Evolutionary conservation across 2,329 filamentous ascomycete species (phyloP).

Genomic region (Epichloe aotearoae): DNA sequence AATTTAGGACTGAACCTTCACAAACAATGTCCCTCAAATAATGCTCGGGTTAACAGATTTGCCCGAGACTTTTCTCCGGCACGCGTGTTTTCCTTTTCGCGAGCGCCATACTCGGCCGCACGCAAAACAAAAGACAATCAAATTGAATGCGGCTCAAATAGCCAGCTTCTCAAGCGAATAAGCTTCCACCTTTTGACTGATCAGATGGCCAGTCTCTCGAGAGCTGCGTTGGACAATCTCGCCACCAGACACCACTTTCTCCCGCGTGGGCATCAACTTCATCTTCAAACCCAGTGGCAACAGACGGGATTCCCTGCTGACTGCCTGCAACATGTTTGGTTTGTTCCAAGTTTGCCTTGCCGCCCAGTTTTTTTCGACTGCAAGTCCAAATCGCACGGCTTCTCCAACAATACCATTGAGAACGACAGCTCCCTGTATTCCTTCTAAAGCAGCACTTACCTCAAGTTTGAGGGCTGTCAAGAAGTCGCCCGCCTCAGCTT

Average conservation of each 20-base stretch:
- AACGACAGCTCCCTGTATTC: slow-evolving; percentile 54
- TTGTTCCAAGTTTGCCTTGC: slow-evolving; percentile 22
- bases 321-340: slow-evolving; percentile 28
- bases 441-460: slow-evolving; percentile 57
- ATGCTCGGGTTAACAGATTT: neutral
- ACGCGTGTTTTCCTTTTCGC: neutral
- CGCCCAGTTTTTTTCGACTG: slow-evolving; percentile 20
- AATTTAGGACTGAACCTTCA: neutral
- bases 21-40: no score
- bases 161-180: slow-evolving; percentile 73
- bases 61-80: neutral
- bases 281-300: slow-evolving; percentile 64
- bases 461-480: slow-evolving; percentile 54
- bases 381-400: slow-evolving; percentile 46
- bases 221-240: slow-evolving; percentile 55
- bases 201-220: slow-evolving; percentile 63
- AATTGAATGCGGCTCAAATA: slow-evolving; percentile 32
- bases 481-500: slow-evolving; percentile 47
- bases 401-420: slow-evolving; percentile 53
- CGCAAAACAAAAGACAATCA: neutral
- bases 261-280: slow-evolving; percentile 32
- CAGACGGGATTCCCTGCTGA: slow-evolving; percentile 33
- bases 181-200: slow-evolving; percentile 65
- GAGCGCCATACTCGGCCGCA: neutral
- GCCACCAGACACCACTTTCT: slow-evolving; percentile 54